A percentile compares a stretch with the other conserved stretches of the same genome.
phyloP scores from a whole-genome alignment of 305 asterid genomes.

The Fraxinus floribunda region DNA sequence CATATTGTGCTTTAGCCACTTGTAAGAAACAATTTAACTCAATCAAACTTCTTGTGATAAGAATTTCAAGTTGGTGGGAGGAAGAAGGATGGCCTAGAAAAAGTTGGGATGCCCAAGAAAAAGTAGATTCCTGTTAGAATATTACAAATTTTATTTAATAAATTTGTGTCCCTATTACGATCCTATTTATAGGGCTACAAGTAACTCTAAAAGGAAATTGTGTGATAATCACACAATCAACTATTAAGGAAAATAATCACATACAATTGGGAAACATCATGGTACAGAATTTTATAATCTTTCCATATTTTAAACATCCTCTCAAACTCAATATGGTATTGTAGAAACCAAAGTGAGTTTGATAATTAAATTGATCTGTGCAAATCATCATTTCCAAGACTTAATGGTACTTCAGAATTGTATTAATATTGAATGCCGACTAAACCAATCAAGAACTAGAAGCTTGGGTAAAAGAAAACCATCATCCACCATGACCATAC shows the following conservation, averaged over 20 bases:
- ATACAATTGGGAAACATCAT: neutral
- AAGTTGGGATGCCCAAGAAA: neutral
- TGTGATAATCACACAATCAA: neutral
- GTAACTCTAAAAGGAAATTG: neutral
- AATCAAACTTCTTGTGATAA: neutral
- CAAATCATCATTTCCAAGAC: neutral
- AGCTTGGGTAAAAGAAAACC: neutral
- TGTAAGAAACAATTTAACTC: neutral
- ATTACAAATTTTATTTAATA: neutral
- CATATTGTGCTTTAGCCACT: neutral
- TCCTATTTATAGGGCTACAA: neutral
- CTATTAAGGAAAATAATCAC: neutral
- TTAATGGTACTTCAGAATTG: neutral
- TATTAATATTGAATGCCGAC: neutral
- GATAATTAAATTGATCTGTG: neutral
- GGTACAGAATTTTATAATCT: neutral
- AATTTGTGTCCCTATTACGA: neutral
- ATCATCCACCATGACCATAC: neutral
- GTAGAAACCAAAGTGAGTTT: neutral
- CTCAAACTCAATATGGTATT: neutral
- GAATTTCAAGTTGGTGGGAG: neutral
- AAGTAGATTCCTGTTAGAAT: neutral
- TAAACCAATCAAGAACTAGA: neutral
- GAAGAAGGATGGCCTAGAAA: neutral
- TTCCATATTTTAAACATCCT: neutral